Evolutionary conservation across 176 grass and related monocot species (phyloP).

Genomic region (Dendrocalamus sinicus): DNA sequence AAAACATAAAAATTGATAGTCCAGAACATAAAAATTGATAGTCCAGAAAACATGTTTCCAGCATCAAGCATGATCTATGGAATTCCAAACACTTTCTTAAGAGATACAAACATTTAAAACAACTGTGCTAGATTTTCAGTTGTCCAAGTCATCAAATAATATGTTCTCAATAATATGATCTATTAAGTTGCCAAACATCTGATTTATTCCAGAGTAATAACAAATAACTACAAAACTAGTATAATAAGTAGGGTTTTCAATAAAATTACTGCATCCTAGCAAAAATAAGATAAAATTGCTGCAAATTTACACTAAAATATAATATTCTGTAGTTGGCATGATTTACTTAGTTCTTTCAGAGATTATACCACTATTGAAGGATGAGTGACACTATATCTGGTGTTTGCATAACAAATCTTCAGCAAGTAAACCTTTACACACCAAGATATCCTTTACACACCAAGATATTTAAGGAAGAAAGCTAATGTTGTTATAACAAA

Average conservation of each 20-base stretch:
- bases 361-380: slow-evolving; percentile 19
- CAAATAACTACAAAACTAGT: slow-evolving; percentile 15
- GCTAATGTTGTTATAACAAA: slow-evolving; percentile 7
- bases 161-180: not conserved
- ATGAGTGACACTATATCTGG: not conserved
- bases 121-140: slow-evolving; percentile 6
- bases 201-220: slow-evolving; percentile 6
- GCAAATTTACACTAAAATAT: slow-evolving; percentile 3
- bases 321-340: not conserved
- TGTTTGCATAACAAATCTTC: slow-evolving; percentile 17
- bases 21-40: not conserved
- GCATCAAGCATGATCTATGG: slow-evolving; percentile 13
- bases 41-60: slow-evolving; percentile 22
- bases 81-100: not conserved
- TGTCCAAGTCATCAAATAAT: slow-evolving; percentile 3
- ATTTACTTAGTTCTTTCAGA: slow-evolving; percentile 23
- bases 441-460: not conserved
- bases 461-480: slow-evolving; percentile 32
- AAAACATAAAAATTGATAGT: not conserved
- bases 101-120: not conserved
- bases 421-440: not conserved
- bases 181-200: not conserved
- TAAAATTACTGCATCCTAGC: slow-evolving; percentile 10
- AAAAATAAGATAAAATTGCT: not conserved
- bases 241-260: slow-evolving; percentile 6